A percentile compares a stretch with the other conserved stretches of the same genome.
phyloP scores from a whole-genome alignment of 208 protist genomes.

The Trypanosoma mega region DNA sequence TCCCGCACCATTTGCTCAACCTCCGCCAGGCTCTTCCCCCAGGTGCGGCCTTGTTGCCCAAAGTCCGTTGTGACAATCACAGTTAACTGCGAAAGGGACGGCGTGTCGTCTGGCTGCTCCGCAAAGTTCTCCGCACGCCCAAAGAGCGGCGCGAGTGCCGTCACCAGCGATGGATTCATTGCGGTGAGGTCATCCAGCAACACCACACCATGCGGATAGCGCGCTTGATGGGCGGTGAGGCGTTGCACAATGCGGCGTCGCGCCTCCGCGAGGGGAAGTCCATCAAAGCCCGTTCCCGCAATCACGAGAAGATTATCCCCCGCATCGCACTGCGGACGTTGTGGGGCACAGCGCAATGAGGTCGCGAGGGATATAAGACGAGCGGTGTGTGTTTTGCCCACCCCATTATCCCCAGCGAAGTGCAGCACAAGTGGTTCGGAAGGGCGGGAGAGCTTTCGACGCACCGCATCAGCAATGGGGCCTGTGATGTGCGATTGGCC shows the following conservation, averaged over 20 bases:
- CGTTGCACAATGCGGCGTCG: constrained; percentile 37
- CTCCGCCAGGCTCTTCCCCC: constrained; percentile 50
- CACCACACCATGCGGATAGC: constrained; percentile 76
- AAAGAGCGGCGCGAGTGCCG: constrained; percentile 61
- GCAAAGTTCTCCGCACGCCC: constrained; percentile 61
- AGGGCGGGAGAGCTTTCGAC: constrained; percentile 56
- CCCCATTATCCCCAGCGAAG: constrained; percentile 80
- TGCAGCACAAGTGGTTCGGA: constrained; percentile 69
- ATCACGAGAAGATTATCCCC: constrained; percentile 72
- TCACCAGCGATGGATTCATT: constrained; percentile 56
- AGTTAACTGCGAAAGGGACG: constrained; percentile 51
- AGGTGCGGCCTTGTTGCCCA: constrained; percentile 75
- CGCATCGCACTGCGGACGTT: constrained; percentile 37
- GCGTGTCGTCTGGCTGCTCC: constrained; percentile 45
- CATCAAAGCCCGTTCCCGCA: constrained; percentile 58
- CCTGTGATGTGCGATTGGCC: constrained; percentile 58
- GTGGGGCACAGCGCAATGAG: constrained; percentile 35
- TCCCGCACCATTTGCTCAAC: constrained; percentile 63
- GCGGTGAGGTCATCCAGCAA: constrained; percentile 74
- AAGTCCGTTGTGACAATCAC: constrained; percentile 84
- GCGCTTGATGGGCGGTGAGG: constrained; percentile 40
- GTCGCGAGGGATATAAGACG: constrained; percentile 60
- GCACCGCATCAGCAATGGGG: constrained; percentile 44
- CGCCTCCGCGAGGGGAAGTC: constrained; percentile 24
- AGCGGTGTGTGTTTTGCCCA: constrained; percentile 77